These are phyloP conservation scores for Fraxinus greggii DNA, from an alignment of 305 asterid genomes.

Conservation along the genomic window DNA sequence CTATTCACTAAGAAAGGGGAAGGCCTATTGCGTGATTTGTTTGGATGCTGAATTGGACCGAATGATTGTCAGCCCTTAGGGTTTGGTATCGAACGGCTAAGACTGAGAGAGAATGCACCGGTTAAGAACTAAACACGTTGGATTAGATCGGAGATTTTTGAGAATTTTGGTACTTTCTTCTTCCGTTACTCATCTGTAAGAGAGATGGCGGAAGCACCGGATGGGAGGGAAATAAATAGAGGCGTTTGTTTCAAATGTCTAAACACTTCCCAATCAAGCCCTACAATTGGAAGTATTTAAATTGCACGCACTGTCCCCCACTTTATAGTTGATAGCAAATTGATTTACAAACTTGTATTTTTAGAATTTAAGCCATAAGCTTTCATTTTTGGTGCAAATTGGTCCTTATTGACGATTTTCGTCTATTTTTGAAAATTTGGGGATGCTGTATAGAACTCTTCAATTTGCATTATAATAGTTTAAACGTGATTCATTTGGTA, in stretches of 20 bases:
- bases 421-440: background rate
- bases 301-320: background rate
- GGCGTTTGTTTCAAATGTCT: background rate
- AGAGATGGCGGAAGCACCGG: background rate
- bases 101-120: constrained; percentile 51
- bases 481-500: background rate
- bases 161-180: constrained; percentile 23
- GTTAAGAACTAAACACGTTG: constrained; percentile 46
- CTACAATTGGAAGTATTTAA: background rate
- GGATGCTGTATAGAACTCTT: background rate
- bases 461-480: background rate
- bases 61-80: constrained; percentile 15
- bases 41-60: constrained; percentile 8
- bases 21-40: too few species aligned
- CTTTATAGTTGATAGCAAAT: background rate
- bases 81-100: constrained; percentile 26
- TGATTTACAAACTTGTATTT: background rate
- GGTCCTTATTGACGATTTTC: background rate
- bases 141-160: constrained; percentile 47
- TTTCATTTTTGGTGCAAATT: background rate
- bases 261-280: too few species aligned
- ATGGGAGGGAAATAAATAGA: background rate
- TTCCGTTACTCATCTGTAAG: constrained; percentile 25
- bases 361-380: background rate
- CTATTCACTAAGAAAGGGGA: too few species aligned